Evolutionary conservation across 2,329 filamentous ascomycete species (phyloP).

Genomic region (Pseudogymnoascus sp.): DNA sequence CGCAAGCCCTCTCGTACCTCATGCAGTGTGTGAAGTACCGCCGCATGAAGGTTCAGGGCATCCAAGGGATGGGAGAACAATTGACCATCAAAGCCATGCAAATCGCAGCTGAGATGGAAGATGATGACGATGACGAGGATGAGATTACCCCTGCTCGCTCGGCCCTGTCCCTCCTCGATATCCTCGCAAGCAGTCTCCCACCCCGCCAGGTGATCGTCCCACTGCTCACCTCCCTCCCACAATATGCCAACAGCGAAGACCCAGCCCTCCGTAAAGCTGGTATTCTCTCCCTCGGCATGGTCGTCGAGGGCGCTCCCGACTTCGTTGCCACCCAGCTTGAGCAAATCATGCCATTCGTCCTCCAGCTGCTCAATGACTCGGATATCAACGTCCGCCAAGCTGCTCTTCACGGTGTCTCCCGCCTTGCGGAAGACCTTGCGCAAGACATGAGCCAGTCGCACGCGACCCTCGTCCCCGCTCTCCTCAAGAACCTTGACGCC

Average conservation of each 20-base stretch:
- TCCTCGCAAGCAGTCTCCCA: conserved; percentile 80
- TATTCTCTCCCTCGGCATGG: conserved; percentile 87
- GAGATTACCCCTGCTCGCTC: conserved; percentile 80
- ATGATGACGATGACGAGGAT: conserved; percentile 71
- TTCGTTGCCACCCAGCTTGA: conserved; percentile 92
- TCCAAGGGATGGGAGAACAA: conserved; percentile 75
- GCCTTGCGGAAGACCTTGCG: conserved; percentile 86
- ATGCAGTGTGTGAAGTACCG: conserved; percentile 88
- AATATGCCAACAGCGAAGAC: conserved; percentile 69
- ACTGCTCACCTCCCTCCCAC: conserved; percentile 76
- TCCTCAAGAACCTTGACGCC: conserved; percentile 83
- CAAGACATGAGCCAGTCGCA: conserved; percentile 87
- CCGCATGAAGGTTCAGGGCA: conserved; percentile 89
- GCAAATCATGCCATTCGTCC: conserved; percentile 76
- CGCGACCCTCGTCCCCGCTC: conserved; percentile 71
- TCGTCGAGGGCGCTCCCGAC: conserved; percentile 92
- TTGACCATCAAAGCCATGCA: conserved; percentile 83
- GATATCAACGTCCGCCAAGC: conserved; percentile 80
- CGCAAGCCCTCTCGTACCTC: conserved; percentile 87
- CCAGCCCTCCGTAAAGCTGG: conserved; percentile 80
- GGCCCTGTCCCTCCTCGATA: conserved; percentile 80
- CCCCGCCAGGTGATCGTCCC: conserved; percentile 93
- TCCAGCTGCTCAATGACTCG: conserved; percentile 77
- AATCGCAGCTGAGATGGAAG: conserved; percentile 83
- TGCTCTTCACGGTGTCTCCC: conserved; percentile 78